Conservation (phyloP, 768 basidiomycete genomes). For the Leccinum subgranulosum region DNA sequence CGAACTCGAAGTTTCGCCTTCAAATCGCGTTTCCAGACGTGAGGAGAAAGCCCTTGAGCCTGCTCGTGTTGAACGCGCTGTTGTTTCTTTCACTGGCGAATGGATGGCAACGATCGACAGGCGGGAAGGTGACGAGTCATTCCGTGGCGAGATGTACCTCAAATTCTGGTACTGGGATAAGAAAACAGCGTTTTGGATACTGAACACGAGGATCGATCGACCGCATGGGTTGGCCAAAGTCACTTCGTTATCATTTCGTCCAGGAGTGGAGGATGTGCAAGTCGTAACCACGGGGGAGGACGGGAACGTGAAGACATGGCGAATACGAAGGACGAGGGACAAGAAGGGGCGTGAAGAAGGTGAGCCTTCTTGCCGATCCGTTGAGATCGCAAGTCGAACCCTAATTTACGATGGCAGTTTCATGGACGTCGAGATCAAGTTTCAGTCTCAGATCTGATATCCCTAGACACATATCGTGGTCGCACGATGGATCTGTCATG, state of each 20-base stretch:
- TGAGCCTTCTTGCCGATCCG: conserved; percentile 27
- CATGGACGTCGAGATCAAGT: conserved; percentile 79
- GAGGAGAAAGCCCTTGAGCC: conserved; percentile 77
- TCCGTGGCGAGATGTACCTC: conserved; percentile 69
- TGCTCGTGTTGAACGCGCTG: conserved; percentile 67
- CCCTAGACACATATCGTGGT: conserved; percentile 72
- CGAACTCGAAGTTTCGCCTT: conserved; percentile 91
- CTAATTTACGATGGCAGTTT: conserved; percentile 28
- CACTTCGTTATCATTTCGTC: conserved; percentile 68
- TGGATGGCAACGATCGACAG: conserved; percentile 94
- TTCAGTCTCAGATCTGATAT: conserved; percentile 65
- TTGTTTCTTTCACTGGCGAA: conserved; percentile 62
- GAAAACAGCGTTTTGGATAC: conserved; percentile 56
- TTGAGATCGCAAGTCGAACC: background rate
- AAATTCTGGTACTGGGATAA: conserved; percentile 91
- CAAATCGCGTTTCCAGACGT: conserved; percentile 82
- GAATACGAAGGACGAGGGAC: conserved; percentile 45
- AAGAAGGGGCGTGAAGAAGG: conserved; percentile 52
- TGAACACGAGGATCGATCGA: conserved; percentile 87
- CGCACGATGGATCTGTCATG: conserved; percentile 82
- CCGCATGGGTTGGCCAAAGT: conserved; percentile 74
- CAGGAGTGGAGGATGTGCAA: conserved; percentile 37
- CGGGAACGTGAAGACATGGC: conserved; percentile 79
- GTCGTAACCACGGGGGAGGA: conserved; percentile 78
- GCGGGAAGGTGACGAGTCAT: conserved; percentile 62